Conservation (phyloP, 2,329 filamentous ascomycete species). For the Cladosporium sphaerospermum region DNA sequence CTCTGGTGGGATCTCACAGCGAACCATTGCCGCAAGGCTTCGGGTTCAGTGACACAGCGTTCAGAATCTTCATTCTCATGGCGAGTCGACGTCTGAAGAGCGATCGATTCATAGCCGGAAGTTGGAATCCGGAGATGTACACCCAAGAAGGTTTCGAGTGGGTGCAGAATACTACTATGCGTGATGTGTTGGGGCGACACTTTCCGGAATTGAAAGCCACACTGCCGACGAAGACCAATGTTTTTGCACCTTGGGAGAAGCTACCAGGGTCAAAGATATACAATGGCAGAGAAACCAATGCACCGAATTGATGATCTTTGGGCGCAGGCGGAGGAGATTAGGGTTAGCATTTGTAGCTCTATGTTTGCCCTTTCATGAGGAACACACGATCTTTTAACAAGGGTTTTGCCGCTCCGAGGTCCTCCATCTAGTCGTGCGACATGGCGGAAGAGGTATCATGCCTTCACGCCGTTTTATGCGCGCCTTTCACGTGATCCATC, state of each 20-base stretch:
- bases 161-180: conserved; percentile 40
- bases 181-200: conserved; percentile 39
- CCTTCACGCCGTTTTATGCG: no score
- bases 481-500: no score
- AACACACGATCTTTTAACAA: no score
- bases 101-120: conserved; percentile 40
- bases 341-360: no score
- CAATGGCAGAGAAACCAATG: conserved; percentile 27
- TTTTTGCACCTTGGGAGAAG: conserved; percentile 32
- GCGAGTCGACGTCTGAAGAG: conserved; percentile 39
- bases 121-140: conserved; percentile 38
- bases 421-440: no score
- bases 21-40: conserved; percentile 42
- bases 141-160: conserved; percentile 38
- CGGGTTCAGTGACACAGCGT: conserved; percentile 45
- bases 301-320: background rate
- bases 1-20: conserved; percentile 37
- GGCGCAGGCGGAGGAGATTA: no score
- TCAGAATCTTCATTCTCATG: conserved; percentile 43
- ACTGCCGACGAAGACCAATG: conserved; percentile 30
- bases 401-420: no score
- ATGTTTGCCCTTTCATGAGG: no score
- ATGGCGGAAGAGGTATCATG: no score
- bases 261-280: conserved; percentile 1
- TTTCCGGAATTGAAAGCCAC: conserved; percentile 35